Conservation (phyloP, 805 yeast species). For the Teunomyces barrocoloradensis region DNA sequence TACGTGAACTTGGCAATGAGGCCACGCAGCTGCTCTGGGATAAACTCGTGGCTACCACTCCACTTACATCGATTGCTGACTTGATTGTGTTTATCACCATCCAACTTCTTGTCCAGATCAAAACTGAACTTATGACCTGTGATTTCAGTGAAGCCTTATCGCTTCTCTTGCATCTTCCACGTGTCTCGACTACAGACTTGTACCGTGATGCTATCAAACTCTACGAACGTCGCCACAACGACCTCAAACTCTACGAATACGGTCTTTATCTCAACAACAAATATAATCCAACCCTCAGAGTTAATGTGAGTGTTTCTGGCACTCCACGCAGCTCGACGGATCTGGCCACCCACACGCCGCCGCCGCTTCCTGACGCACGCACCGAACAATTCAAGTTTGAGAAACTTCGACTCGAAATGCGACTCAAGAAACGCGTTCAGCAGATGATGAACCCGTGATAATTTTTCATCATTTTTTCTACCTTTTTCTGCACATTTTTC, state of each 20-base stretch:
- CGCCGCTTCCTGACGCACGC: slow-evolving; percentile 17
- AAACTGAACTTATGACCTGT: slow-evolving; percentile 41
- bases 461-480: too few species aligned
- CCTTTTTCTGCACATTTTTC: too few species aligned
- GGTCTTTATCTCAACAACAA: slow-evolving; percentile 42
- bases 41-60: slow-evolving; percentile 34
- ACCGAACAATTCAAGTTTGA: slow-evolving; percentile 44
- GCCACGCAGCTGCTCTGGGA: slow-evolving; percentile 47
- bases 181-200: slow-evolving; percentile 23
- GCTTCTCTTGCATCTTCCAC: slow-evolving; percentile 50
- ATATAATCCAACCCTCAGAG: slow-evolving; percentile 38
- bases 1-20: slow-evolving; percentile 47
- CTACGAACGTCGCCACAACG: slow-evolving; percentile 30
- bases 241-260: slow-evolving; percentile 35
- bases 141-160: slow-evolving; percentile 54
- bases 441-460: slow-evolving; percentile 10
- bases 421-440: slow-evolving; percentile 43
- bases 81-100: slow-evolving; percentile 43
- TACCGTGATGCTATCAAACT: slow-evolving; percentile 35
- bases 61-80: slow-evolving; percentile 19
- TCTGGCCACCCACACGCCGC: slow-evolving; percentile 12
- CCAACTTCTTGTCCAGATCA: slow-evolving; percentile 43
- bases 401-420: slow-evolving; percentile 44
- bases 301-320: slow-evolving; percentile 17
- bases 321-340: slow-evolving; percentile 20